Conservation (phyloP, 1,284 basidiomycete species). For the Takashimella koratensis region DNA sequence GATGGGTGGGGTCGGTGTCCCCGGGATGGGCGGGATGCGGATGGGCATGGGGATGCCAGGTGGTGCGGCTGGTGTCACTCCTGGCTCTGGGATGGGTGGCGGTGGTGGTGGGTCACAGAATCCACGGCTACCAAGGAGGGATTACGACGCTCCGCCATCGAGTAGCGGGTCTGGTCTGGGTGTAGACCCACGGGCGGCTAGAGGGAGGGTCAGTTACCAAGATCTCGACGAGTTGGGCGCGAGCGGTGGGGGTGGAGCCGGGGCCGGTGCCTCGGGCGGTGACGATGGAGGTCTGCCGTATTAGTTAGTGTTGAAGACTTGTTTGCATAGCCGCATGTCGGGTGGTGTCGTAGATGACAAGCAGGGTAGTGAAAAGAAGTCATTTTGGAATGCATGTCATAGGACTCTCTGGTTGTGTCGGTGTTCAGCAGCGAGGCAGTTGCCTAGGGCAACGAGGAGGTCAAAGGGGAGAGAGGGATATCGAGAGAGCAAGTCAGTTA, state of each 20-base stretch:
- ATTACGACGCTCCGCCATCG: neutral
- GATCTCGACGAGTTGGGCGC: constrained; percentile 42
- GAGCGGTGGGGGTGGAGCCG: neutral
- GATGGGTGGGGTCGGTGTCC: neutral
- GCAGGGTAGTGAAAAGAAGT: neutral
- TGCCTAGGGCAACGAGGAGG: neutral
- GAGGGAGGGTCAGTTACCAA: constrained; percentile 43
- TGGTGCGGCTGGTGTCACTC: neutral
- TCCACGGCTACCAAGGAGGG: constrained; percentile 15
- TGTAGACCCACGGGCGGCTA: constrained; percentile 45
- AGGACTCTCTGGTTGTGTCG: too few species aligned
- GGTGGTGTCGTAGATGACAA: too few species aligned
- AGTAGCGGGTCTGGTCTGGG: constrained; percentile 3
- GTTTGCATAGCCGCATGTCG: too few species aligned
- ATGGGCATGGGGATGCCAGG: constrained; percentile 5
- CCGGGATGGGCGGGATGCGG: neutral
- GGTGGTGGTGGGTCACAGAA: constrained; percentile 9
- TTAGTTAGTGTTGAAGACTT: too few species aligned
- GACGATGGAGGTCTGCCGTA: constrained; percentile 45
- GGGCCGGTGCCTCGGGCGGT: constrained; percentile 9
- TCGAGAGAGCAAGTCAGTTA: too few species aligned
- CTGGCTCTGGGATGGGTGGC: neutral
- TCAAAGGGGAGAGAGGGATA: too few species aligned
- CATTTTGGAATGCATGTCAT: neutral
- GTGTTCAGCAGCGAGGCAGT: neutral